Evolutionary conservation across 1,284 basidiomycete species (phyloP).

Genomic region (Moesziomyces parantarcticus): DNA sequence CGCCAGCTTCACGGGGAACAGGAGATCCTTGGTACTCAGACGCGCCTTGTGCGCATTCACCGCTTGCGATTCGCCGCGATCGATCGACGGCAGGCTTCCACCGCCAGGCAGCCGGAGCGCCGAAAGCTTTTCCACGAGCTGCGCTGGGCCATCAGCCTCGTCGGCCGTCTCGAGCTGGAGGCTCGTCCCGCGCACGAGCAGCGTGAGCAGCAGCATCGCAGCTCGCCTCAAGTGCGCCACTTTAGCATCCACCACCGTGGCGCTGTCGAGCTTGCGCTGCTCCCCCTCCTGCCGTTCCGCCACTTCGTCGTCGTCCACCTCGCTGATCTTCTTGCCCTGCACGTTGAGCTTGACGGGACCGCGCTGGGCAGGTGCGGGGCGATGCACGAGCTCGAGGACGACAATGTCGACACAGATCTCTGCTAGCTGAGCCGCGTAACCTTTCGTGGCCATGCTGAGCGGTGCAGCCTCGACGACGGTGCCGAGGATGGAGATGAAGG

Average conservation of each 20-base stretch:
- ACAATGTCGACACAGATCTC: constrained; percentile 55
- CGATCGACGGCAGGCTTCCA: constrained; percentile 31
- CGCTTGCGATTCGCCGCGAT: background rate
- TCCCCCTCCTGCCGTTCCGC: constrained; percentile 14
- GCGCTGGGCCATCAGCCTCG: background rate
- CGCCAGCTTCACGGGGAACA: constrained; percentile 28
- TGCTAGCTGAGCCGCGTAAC: constrained; percentile 41
- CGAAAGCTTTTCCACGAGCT: constrained; percentile 21
- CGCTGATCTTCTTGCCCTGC: constrained; percentile 11
- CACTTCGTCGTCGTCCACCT: constrained; percentile 24
- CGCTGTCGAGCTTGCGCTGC: constrained; percentile 36
- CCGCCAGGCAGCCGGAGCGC: constrained; percentile 54
- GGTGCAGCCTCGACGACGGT: constrained; percentile 63
- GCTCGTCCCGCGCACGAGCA: constrained; percentile 45
- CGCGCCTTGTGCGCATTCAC: background rate
- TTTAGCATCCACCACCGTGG: constrained; percentile 48
- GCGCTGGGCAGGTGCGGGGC: background rate
- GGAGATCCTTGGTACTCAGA: constrained; percentile 13
- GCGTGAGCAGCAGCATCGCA: constrained; percentile 56
- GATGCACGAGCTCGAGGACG: constrained; percentile 44
- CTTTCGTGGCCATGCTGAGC: constrained; percentile 37
- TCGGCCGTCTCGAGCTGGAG: constrained; percentile 50
- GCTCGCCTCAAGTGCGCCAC: constrained; percentile 60
- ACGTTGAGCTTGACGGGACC: constrained; percentile 33
- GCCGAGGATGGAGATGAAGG: constrained; percentile 61